These are phyloP conservation scores for Kazachstania sp. DNA, from an alignment of 1,139 yeast species.

Conservation along the genomic window DNA sequence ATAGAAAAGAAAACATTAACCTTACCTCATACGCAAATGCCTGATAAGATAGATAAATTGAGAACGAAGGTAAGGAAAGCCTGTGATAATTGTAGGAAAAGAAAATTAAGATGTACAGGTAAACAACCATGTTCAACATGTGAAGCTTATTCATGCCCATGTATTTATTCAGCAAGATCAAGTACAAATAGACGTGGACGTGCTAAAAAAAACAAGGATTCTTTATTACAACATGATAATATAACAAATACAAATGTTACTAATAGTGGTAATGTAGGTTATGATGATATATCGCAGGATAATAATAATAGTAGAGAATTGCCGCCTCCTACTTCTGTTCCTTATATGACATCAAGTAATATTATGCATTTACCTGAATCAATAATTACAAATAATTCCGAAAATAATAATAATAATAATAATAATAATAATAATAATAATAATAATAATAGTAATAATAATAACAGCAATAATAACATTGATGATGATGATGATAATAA, in stretches of 20 bases:
- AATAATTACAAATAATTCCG: not conserved
- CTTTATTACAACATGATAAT: not conserved
- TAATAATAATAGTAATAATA: not conserved
- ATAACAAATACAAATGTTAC: not conserved
- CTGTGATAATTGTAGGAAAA: slow-evolving; percentile 52
- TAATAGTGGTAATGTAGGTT: not conserved
- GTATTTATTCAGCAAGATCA: slow-evolving; percentile 12
- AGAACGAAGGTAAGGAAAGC: slow-evolving; percentile 36
- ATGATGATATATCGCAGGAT: not conserved
- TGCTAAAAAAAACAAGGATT: not conserved
- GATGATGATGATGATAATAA: not conserved
- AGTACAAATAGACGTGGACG: not conserved
- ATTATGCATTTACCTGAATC: slow-evolving; percentile 2
- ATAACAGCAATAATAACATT: not conserved
- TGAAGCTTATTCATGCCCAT: slow-evolving; percentile 25
- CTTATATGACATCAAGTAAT: not conserved
- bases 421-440: not conserved
- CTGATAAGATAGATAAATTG: slow-evolving; percentile 1
- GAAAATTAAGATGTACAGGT: slow-evolving; percentile 58
- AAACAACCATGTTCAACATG: slow-evolving; percentile 30
- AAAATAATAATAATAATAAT: not conserved
- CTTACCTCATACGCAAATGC: not conserved
- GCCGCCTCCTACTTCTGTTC: not conserved
- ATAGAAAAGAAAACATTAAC: too few relatives aligned
- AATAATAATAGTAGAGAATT: not conserved